phyloP scores from a whole-genome alignment of 1,284 basidiomycete genomes.

The Peniophora sp. region DNA sequence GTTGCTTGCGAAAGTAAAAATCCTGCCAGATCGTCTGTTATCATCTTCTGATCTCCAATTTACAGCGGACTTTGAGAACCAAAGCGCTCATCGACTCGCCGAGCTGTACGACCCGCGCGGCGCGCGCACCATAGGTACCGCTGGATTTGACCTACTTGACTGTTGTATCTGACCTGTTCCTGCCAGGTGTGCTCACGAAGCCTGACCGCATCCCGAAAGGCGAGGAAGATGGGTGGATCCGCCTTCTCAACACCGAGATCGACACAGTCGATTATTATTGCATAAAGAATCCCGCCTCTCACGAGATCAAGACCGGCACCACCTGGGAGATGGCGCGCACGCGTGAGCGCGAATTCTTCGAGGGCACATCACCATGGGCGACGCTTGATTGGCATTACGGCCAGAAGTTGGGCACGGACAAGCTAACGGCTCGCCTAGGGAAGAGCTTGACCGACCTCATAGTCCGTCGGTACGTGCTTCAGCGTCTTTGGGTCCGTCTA shows the following conservation, averaged over 20 bases:
- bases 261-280: slow-evolving; percentile 61
- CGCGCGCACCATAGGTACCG: slow-evolving; percentile 64
- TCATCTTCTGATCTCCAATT: neutral
- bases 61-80: slow-evolving; percentile 70
- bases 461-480: slow-evolving; percentile 36
- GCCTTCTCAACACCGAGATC: slow-evolving; percentile 44
- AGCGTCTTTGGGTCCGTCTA: neutral
- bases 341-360: slow-evolving; percentile 61
- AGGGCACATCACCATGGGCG: slow-evolving; percentile 44
- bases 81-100: slow-evolving; percentile 54
- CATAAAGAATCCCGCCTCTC: slow-evolving; percentile 58
- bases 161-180: too few relatives aligned
- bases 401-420: slow-evolving; percentile 41
- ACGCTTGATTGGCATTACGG: slow-evolving; percentile 37
- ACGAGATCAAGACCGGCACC: slow-evolving; percentile 40
- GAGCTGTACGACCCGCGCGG: slow-evolving; percentile 51
- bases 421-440: slow-evolving; percentile 47
- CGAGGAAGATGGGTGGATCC: slow-evolving; percentile 54
- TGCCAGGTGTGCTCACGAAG: slow-evolving; percentile 74
- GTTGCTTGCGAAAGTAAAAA: slow-evolving; percentile 65
- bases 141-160: slow-evolving; percentile 11
- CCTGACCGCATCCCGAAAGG: slow-evolving; percentile 64
- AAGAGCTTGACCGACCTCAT: slow-evolving; percentile 51
- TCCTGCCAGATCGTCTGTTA: neutral
- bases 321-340: slow-evolving; percentile 48